phyloP scores from a whole-genome alignment of 2,329 filamentous ascomycete species.

The Mycosphaerella arachidis region DNA sequence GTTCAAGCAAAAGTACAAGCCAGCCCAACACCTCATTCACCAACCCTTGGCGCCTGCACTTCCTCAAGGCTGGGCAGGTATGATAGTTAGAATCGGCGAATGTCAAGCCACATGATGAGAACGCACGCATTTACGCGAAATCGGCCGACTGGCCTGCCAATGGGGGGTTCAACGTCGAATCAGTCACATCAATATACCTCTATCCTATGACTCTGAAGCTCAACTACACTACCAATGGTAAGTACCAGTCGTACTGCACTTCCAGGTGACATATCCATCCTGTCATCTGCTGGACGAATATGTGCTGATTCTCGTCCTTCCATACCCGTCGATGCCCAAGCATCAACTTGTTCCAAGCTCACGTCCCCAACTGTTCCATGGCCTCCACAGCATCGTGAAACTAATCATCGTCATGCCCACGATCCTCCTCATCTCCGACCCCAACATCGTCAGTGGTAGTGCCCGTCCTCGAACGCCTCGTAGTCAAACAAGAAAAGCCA shows the following conservation, averaged over 20 bases:
- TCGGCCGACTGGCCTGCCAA: background rate
- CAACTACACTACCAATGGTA: background rate
- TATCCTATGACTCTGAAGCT: background rate
- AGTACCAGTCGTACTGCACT: background rate
- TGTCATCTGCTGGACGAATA: background rate
- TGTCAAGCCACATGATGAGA: too few relatives aligned
- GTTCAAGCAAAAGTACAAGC: too few relatives aligned
- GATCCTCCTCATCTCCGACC: background rate
- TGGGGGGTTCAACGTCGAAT: background rate
- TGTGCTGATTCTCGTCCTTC: background rate
- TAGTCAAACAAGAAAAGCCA: background rate
- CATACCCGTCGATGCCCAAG: too few relatives aligned
- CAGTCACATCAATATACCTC: background rate
- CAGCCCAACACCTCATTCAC: too few relatives aligned
- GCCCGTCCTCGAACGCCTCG: background rate
- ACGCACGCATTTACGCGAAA: too few relatives aligned
- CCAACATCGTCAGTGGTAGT: background rate
- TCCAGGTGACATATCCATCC: background rate
- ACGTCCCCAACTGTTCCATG: background rate
- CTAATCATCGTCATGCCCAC: background rate
- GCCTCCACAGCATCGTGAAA: background rate
- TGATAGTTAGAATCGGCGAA: too few relatives aligned
- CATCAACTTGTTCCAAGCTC: background rate
- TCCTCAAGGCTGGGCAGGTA: too few relatives aligned
- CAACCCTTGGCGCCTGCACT: too few relatives aligned